phyloP scores from a whole-genome alignment of 2,329 filamentous ascomycete species.

The Didymellaceae sp. region DNA sequence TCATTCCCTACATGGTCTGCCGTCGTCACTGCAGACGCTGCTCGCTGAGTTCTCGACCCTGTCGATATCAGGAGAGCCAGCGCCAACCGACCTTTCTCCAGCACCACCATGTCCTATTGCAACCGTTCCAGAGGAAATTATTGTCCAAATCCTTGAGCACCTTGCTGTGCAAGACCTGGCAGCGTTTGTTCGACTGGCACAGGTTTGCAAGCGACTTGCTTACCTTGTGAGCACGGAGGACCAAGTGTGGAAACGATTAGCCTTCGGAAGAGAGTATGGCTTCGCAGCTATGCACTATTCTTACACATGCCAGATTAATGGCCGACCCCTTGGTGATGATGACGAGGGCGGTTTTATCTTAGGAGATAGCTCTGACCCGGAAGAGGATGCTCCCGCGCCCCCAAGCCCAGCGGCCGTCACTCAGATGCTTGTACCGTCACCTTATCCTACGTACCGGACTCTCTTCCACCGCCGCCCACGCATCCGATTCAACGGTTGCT shows the following conservation, averaged over 20 bases:
- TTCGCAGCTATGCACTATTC: slow-evolving; percentile 84
- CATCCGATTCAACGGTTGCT: slow-evolving; percentile 92
- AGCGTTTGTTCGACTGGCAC: slow-evolving; percentile 74
- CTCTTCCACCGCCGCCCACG: slow-evolving; percentile 86
- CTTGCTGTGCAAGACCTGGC: slow-evolving; percentile 77
- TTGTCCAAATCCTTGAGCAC: slow-evolving; percentile 77
- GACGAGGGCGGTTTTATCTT: slow-evolving; percentile 41
- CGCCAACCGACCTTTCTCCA: slow-evolving; percentile 73
- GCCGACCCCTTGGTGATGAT: slow-evolving; percentile 51
- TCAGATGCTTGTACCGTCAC: slow-evolving; percentile 42
- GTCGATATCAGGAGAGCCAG: slow-evolving; percentile 70
- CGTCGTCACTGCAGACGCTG: slow-evolving; percentile 69
- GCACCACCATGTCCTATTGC: slow-evolving; percentile 82
- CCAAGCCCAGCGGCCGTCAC: slow-evolving; percentile 32
- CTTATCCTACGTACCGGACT: slow-evolving; percentile 56
- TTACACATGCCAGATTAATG: slow-evolving; percentile 68
- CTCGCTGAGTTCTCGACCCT: slow-evolving; percentile 76
- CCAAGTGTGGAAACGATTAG: slow-evolving; percentile 81
- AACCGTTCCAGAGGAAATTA: slow-evolving; percentile 79
- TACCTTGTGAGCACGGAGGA: slow-evolving; percentile 86
- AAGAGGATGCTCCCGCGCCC: slow-evolving; percentile 10
- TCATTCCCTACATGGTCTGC: slow-evolving; percentile 62
- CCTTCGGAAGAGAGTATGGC: slow-evolving; percentile 73
- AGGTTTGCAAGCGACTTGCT: slow-evolving; percentile 86
- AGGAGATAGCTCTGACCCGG: slow-evolving; percentile 29